Evolutionary conservation across 2,329 filamentous ascomycete genomes (phyloP).

Genomic region (Aspergillus sp.): DNA sequence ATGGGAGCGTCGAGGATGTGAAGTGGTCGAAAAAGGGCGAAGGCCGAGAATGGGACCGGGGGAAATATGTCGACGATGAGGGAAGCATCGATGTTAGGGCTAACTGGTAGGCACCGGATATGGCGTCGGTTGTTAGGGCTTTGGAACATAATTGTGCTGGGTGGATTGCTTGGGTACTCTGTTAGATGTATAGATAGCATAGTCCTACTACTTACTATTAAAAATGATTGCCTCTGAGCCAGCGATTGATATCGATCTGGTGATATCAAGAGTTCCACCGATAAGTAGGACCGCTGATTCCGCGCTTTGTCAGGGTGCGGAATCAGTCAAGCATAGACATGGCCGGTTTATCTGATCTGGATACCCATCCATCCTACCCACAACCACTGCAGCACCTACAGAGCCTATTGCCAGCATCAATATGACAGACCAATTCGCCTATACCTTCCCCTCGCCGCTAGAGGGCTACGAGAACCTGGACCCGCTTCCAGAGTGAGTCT

Average conservation of each 20-base stretch:
- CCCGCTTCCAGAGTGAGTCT: constrained; percentile 37
- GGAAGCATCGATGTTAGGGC: constrained; percentile 44
- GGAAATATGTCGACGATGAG: constrained; percentile 50
- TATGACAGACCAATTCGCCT: constrained; percentile 44
- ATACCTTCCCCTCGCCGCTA: constrained; percentile 48
- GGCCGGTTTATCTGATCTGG: neutral
- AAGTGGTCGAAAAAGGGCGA: constrained; percentile 65
- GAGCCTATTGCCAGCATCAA: constrained; percentile 2
- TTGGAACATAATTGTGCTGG: too few relatives aligned
- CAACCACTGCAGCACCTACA: constrained; percentile 2
- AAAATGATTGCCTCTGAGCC: too few relatives aligned
- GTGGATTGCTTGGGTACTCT: too few relatives aligned
- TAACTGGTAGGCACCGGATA: too few relatives aligned
- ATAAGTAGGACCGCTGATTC: constrained; percentile 2
- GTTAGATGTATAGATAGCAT: too few relatives aligned
- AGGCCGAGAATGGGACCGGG: constrained; percentile 56
- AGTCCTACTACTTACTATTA: too few relatives aligned
- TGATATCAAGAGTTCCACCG: neutral
- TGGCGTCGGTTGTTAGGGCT: too few relatives aligned
- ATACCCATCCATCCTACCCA: neutral
- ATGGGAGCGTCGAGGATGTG: constrained; percentile 59
- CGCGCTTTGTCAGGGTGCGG: constrained; percentile 13
- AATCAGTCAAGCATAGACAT: constrained; percentile 1
- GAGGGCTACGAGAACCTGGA: constrained; percentile 41
- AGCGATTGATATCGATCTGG: neutral